These are phyloP conservation scores for Colletotrichum sp. DNA, from an alignment of 2,329 filamentous ascomycete genomes.

Conservation along the genomic window DNA sequence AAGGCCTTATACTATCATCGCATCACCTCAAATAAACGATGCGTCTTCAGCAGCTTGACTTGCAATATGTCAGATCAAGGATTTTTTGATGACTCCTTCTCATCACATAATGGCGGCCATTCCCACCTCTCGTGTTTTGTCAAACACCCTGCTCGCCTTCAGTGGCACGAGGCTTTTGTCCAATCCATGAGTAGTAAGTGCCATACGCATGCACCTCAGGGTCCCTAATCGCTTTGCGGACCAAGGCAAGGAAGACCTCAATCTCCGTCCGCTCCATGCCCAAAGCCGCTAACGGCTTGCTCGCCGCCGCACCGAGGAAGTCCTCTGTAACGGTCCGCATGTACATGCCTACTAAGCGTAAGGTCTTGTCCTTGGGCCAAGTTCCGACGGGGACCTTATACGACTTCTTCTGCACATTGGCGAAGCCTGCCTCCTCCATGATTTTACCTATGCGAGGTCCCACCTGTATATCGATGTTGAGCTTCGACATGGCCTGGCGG, in stretches of 20 bases:
- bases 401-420: conserved; percentile 18
- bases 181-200: conserved; percentile 34
- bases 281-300: background rate
- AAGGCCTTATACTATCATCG: background rate
- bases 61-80: too few species aligned
- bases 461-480: background rate
- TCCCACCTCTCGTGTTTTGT: background rate
- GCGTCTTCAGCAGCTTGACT: background rate
- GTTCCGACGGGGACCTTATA: conserved; percentile 19
- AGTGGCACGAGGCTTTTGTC: background rate
- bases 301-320: background rate
- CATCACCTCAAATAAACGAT: background rate
- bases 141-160: background rate
- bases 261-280: conserved; percentile 7
- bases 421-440: conserved; percentile 24
- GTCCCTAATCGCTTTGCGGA: conserved; percentile 37
- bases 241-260: conserved; percentile 33
- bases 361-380: conserved; percentile 38
- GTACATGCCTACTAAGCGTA: conserved; percentile 24
- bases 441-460: conserved; percentile 9
- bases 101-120: too few species aligned
- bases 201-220: conserved; percentile 45
- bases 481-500: background rate
- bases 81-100: too few species aligned
- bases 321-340: background rate